Percentiles rank a stretch among this genome's conserved stretches.
Conservation (phyloP, 768 basidiomycete species). For the Panaeolus cyanescens region DNA sequence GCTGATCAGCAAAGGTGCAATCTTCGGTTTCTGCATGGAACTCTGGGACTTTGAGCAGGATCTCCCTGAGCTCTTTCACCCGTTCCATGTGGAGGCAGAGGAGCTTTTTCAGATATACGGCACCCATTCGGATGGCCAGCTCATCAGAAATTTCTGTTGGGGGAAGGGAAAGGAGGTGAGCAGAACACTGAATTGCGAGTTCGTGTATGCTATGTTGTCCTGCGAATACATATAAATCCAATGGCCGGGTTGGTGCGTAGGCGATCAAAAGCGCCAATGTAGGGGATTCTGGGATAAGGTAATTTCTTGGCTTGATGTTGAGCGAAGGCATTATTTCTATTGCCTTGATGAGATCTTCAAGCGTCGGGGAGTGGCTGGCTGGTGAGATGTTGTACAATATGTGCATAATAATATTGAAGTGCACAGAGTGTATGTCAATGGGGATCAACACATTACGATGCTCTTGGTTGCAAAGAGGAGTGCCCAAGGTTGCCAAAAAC, state of each 20-base stretch:
- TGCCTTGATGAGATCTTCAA: conserved; percentile 19
- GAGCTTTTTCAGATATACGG: conserved; percentile 27
- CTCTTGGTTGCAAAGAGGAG: conserved; percentile 9
- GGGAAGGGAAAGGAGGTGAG: conserved; percentile 25
- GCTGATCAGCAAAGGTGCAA: conserved; percentile 36
- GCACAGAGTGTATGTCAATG: conserved; percentile 19
- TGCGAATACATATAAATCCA: conserved; percentile 25
- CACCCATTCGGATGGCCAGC: conserved; percentile 24
- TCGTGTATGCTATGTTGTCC: conserved; percentile 18
- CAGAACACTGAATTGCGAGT: conserved; percentile 20
- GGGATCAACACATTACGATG: conserved; percentile 16
- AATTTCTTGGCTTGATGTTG: conserved; percentile 12
- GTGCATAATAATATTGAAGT: conserved; percentile 26
- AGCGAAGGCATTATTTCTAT: conserved; percentile 20
- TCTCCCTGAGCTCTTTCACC: conserved; percentile 23
- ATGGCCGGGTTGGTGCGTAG: conserved; percentile 18
- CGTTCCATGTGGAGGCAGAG: conserved; percentile 26
- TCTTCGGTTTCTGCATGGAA: conserved; percentile 27
- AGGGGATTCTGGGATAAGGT: conserved; percentile 12
- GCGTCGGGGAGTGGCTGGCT: conserved; percentile 17
- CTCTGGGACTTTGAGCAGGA: conserved; percentile 29
- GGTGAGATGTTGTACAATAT: conserved; percentile 19
- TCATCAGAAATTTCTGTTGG: conserved; percentile 26
- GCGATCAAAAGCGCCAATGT: conserved; percentile 21
- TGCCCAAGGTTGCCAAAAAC: conserved; percentile 16